Conservation (phyloP, 352 stramenopile genomes). For the Lagenidium giganteum region DNA sequence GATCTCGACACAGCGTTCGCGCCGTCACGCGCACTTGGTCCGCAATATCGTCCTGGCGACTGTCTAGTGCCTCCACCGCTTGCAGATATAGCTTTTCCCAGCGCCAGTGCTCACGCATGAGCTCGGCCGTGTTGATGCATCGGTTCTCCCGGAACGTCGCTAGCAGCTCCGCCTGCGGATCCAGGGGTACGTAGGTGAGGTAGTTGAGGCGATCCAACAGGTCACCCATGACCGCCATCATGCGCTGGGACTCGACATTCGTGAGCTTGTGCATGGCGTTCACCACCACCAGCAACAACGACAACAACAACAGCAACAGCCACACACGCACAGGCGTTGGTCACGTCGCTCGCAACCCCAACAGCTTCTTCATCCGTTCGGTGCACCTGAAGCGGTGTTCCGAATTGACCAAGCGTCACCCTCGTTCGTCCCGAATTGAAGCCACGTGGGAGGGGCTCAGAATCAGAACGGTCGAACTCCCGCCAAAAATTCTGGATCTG, state of each 20-base stretch:
- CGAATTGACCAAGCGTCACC: too few species aligned
- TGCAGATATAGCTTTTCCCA: conserved; percentile 73
- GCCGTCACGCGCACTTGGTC: conserved; percentile 72
- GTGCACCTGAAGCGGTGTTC: too few species aligned
- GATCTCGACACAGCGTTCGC: conserved; percentile 57
- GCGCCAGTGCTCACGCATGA: conserved; percentile 71
- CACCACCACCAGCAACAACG: background rate
- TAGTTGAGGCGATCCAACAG: conserved; percentile 82
- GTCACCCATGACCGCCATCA: conserved; percentile 86
- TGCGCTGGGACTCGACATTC: conserved; percentile 84
- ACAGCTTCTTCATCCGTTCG: background rate
- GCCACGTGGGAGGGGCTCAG: too few species aligned
- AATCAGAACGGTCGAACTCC: background rate
- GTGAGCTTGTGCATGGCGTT: conserved; percentile 80
- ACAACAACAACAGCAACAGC: too few species aligned
- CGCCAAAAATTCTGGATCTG: too few species aligned
- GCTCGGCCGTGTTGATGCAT: conserved; percentile 45
- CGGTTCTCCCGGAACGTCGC: conserved; percentile 53
- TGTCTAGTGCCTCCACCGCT: conserved; percentile 51
- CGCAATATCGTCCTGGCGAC: conserved; percentile 56
- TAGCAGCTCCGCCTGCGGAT: conserved; percentile 49
- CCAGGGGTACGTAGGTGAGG: conserved; percentile 76
- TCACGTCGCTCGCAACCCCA: background rate
- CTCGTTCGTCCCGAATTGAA: too few species aligned
- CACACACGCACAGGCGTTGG: background rate